Base-by-base conservation (phyloP, 2,329 filamentous ascomycete genomes). In the Colletotrichum phormii region DNA sequence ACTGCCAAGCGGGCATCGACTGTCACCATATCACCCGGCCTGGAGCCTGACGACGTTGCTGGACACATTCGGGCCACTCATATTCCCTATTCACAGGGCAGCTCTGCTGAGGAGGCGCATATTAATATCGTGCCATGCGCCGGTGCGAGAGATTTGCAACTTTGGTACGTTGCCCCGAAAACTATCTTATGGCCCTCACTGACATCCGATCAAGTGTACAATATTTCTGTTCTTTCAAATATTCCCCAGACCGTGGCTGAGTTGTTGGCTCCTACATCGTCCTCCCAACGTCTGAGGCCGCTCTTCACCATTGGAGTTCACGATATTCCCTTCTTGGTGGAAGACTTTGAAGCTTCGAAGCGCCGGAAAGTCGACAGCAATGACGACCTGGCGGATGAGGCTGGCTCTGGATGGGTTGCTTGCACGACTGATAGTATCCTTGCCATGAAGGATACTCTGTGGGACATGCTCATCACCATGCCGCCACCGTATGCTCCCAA, bases 401-500 rank as follows among this genome's bases (percentile, higher is more conserved):
- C 83, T 29, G 87, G 87, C 37, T 84, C 88, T 15, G 94, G 95
- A 51, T 99, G 95, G 95, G 92, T 98, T 72, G 97, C 96, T 13
- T 98, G 95, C 82, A 98, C 96, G 3, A 98, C 96, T 1, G 97
- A 99, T 83, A 96, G 94, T 79, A 97, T 99, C 71, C 88, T 99
- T 15, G 91, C 91, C 59, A 93, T 94, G 82, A 98, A 98, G 84
- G 90, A 92, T 63, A 89, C 93, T 2, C 89, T 99, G 2, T 98
- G 95, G 87, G 97, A 99, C 80, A 88, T 98, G 77, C 89, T 98
- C 51, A 92, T 98, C 73, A 94, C 94, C 66, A 89, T 98, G 79
- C 94, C 95, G 0, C 88, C 91, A 1, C 81, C 88, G 6, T 86
- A 92, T 77, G 83, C 89, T 4, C 84, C 89, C 65, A 84, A 90